Evolutionary conservation across 2,329 filamentous ascomycete genomes (phyloP).

Genomic region (Beauveria bassiana): DNA sequence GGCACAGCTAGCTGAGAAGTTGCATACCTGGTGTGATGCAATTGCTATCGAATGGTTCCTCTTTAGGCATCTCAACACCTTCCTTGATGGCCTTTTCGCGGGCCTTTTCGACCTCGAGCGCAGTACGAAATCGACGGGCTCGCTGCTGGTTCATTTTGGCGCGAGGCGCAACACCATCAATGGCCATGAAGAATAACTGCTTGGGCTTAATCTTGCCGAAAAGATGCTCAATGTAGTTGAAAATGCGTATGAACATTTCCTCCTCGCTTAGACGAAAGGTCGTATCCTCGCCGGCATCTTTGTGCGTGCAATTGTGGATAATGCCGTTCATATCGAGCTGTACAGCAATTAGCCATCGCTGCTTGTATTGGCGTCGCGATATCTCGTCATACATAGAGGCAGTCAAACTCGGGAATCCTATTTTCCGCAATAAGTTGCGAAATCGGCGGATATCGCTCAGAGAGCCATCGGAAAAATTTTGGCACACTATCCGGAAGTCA

Average conservation of each 20-base stretch:
- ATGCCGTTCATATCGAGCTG: slow-evolving; percentile 97
- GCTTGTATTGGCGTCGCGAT: slow-evolving; percentile 13
- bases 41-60: slow-evolving; percentile 96
- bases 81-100: slow-evolving; percentile 87
- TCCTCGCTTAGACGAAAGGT: slow-evolving; percentile 93
- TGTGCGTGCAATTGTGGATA: slow-evolving; percentile 99
- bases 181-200: slow-evolving; percentile 98
- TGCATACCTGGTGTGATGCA: slow-evolving; percentile 80
- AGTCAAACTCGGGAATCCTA: slow-evolving; percentile 97
- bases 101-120: slow-evolving; percentile 80
- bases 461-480: slow-evolving; percentile 99
- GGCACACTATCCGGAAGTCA: slow-evolving; percentile 44
- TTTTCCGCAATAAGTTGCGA: slow-evolving; percentile 98
- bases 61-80: slow-evolving; percentile 87
- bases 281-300: slow-evolving; percentile 77
- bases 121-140: slow-evolving; percentile 87
- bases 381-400: slow-evolving; percentile 63
- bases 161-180: slow-evolving; percentile 92
- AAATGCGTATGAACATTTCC: slow-evolving; percentile 99
- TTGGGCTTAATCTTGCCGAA: slow-evolving; percentile 99
- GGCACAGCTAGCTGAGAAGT: not conserved
- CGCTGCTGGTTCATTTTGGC: slow-evolving; percentile 99
- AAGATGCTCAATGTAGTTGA: slow-evolving; percentile 98
- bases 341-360: slow-evolving; percentile 27
- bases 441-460: slow-evolving; percentile 96